Conservation (phyloP, 2,329 filamentous ascomycete species). For the Trichoderma semiorbis region DNA sequence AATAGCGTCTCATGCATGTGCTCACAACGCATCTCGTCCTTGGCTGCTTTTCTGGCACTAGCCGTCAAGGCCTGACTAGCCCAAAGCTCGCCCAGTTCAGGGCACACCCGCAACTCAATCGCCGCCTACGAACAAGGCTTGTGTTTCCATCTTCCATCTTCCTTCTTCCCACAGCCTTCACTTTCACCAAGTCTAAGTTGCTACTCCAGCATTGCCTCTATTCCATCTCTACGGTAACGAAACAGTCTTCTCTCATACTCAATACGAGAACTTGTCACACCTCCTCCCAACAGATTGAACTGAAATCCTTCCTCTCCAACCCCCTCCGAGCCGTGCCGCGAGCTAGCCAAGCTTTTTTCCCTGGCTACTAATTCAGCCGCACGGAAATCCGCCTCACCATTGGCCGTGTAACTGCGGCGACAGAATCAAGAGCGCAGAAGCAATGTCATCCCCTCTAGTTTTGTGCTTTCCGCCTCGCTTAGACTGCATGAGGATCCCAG, state of each 20-base stretch:
- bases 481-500: conserved; percentile 8
- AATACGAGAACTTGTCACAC: not conserved
- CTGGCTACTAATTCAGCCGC: conserved; percentile 16
- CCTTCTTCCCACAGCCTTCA: not conserved
- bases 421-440: not conserved
- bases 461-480: conserved; percentile 5
- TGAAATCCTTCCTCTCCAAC: conserved; percentile 2
- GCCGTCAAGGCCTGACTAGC: conserved; percentile 12
- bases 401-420: not conserved
- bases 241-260: not conserved
- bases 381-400: conserved; percentile 1
- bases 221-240: not conserved
- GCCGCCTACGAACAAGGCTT: conserved; percentile 6
- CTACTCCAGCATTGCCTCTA: not conserved
- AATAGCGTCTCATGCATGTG: conserved; percentile 16
- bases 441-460: not conserved
- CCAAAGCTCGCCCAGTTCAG: not conserved
- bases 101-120: conserved; percentile 12
- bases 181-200: not conserved
- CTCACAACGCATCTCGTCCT: conserved; percentile 11
- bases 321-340: not conserved
- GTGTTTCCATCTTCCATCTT: not conserved
- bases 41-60: not conserved
- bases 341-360: conserved; percentile 3
- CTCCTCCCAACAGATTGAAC: not conserved